phyloP scores from a whole-genome alignment of 116 monocot species.

The Posidonia oceanica region DNA sequence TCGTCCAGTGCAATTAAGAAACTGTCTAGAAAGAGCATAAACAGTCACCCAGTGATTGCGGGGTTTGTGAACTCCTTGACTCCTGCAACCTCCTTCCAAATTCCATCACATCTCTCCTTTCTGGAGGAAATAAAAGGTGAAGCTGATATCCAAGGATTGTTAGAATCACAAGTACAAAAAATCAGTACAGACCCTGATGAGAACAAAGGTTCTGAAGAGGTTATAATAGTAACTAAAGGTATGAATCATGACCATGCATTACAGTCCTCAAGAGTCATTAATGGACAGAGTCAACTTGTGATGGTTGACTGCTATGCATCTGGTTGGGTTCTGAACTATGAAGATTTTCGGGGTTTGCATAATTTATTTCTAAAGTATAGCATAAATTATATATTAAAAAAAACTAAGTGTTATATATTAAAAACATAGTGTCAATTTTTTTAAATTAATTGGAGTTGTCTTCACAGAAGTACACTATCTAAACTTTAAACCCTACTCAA shows the following conservation, averaged over 20 bases:
- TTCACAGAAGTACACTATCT: too few species aligned
- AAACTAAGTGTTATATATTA: too few species aligned
- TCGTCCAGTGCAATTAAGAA: constrained; percentile 36
- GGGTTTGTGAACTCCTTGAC: constrained; percentile 24
- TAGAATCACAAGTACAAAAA: constrained; percentile 44
- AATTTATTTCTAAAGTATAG: too few species aligned
- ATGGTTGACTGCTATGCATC: too few species aligned
- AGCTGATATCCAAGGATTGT: constrained; percentile 14
- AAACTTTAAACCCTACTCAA: too few species aligned
- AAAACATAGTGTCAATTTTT: too few species aligned
- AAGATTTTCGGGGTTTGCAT: too few species aligned
- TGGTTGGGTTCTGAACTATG: too few species aligned
- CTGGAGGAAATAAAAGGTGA: constrained; percentile 24
- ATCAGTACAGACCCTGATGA: constrained; percentile 31
- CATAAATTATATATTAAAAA: too few species aligned
- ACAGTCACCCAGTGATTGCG: constrained; percentile 22
- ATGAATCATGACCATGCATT: not conserved
- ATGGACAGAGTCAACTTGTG: too few species aligned
- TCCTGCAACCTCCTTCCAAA: constrained; percentile 10
- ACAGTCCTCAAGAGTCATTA: too few species aligned
- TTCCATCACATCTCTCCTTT: constrained; percentile 16
- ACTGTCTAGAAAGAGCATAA: constrained; percentile 30
- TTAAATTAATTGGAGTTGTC: too few species aligned
- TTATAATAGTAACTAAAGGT: constrained; percentile 21
- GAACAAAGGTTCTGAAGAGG: constrained; percentile 12